Percentiles rank a stretch among this genome's conserved stretches.
These are phyloP conservation scores for Pleurotus djamor DNA, from an alignment of 768 basidiomycete genomes.

Conservation along the genomic window DNA sequence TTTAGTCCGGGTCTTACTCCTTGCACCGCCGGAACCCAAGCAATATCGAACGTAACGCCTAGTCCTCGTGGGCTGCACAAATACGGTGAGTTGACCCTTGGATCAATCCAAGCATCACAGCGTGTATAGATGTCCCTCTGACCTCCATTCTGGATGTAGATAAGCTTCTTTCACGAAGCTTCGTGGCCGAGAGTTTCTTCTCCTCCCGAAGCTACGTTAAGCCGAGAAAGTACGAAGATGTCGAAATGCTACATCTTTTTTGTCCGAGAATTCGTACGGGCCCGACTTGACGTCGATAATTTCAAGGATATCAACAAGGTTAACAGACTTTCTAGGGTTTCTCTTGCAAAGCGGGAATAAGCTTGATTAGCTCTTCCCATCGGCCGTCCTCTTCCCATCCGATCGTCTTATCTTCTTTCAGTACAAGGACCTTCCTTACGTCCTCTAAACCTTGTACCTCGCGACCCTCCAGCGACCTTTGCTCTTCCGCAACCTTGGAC, in stretches of 20 bases:
- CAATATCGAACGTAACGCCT: not conserved
- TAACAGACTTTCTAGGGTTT: not conserved
- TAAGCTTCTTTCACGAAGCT: too few species aligned
- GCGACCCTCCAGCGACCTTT: slow-evolving; percentile 34
- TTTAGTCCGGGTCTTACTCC: not conserved
- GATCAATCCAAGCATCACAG: not conserved
- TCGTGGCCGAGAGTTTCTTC: too few species aligned
- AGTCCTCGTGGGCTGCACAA: not conserved
- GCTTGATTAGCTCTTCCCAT: slow-evolving; percentile 50
- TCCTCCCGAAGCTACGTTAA: too few species aligned
- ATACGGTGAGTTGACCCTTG: not conserved
- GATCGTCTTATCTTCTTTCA: slow-evolving; percentile 50
- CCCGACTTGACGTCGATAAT: too few species aligned
- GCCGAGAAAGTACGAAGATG: too few species aligned
- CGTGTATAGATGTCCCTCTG: not conserved
- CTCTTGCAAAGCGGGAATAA: slow-evolving; percentile 10
- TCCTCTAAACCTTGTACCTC: slow-evolving; percentile 22
- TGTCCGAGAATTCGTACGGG: too few species aligned
- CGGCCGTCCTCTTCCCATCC: slow-evolving; percentile 51
- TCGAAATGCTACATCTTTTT: too few species aligned
- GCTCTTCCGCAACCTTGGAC: slow-evolving; percentile 42
- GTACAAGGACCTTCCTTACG: slow-evolving; percentile 40
- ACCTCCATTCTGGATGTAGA: not conserved
- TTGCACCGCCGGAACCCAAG: not conserved
- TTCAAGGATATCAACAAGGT: too few species aligned